A percentile compares a stretch with the other conserved stretches of the same genome.
Conservation (phyloP, 164 flowering plant genomes). For the Kalanchoe fedtschenkoi region DNA sequence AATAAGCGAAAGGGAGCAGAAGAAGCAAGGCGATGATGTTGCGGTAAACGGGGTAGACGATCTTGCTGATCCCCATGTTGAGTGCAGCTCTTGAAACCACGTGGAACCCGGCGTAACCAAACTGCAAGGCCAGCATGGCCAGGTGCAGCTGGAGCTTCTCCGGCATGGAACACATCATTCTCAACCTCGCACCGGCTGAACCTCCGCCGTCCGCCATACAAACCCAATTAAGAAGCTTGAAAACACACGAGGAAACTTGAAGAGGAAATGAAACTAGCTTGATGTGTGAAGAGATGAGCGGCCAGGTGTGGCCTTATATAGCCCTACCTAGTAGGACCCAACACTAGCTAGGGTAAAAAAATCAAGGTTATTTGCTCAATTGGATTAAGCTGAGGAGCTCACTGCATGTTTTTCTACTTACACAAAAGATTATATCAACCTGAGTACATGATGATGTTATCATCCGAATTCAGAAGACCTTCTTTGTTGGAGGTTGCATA, state of each 20-base stretch:
- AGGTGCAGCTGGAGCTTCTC: constrained; percentile 73
- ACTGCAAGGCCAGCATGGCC: constrained; percentile 99
- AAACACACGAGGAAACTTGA: neutral
- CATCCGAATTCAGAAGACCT: too few species aligned
- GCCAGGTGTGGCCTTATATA: neutral
- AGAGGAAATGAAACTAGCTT: neutral
- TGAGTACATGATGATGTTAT: neutral
- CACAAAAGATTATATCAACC: neutral
- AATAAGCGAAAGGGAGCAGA: constrained; percentile 84
- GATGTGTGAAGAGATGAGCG: neutral
- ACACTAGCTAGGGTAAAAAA: neutral
- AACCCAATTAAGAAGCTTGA: neutral
- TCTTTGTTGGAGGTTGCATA: too few species aligned
- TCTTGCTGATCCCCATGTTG: constrained; percentile 92
- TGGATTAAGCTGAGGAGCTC: neutral
- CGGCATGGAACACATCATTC: constrained; percentile 53
- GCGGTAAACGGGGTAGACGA: constrained; percentile 86
- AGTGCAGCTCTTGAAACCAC: constrained; percentile 95
- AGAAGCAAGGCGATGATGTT: constrained; percentile 86
- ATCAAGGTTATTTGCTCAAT: neutral
- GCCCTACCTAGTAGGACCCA: neutral
- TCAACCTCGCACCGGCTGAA: constrained; percentile 16
- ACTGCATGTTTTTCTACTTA: neutral
- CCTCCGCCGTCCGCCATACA: constrained; percentile 63
- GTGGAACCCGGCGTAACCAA: constrained; percentile 98